A percentile compares a stretch with the other conserved stretches of the same genome.
These are phyloP conservation scores for Aspergillus ustus DNA, from an alignment of 2,329 filamentous ascomycete species.

Conservation along the genomic window DNA sequence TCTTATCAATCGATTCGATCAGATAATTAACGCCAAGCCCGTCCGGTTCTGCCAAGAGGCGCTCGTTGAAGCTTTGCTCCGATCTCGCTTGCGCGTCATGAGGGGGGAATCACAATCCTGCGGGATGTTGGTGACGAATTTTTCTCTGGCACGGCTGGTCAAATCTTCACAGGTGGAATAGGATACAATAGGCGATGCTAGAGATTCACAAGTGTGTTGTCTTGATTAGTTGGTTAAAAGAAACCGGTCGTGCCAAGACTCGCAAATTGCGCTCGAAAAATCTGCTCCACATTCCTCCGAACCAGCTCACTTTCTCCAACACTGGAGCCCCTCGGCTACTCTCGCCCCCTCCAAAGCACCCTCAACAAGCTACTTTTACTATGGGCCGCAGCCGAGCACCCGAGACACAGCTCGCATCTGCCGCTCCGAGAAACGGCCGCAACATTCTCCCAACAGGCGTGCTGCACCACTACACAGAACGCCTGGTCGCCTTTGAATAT, in stretches of 20 bases:
- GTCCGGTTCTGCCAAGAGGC: not conserved
- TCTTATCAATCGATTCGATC: not conserved
- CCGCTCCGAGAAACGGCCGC: not conserved
- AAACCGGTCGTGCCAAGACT: not conserved
- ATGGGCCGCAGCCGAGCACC: not conserved
- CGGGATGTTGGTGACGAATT: too few relatives aligned
- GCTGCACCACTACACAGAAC: conserved; percentile 7
- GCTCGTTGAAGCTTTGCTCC: not conserved
- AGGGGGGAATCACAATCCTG: too few relatives aligned
- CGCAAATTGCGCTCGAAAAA: not conserved
- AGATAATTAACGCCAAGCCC: not conserved
- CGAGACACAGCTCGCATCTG: not conserved
- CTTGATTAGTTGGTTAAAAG: too few relatives aligned
- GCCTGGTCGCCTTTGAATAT: conserved; percentile 12
- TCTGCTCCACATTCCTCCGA: not conserved
- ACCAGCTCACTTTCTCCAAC: not conserved
- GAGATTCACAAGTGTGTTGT: too few relatives aligned
- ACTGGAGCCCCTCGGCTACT: not conserved
- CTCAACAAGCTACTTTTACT: not conserved
- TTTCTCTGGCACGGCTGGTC: too few relatives aligned
- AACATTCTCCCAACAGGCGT: not conserved
- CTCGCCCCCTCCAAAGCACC: not conserved
- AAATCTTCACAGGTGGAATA: too few relatives aligned
- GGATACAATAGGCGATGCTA: too few relatives aligned
- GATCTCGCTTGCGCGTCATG: not conserved